Evolutionary conservation across 2,329 filamentous ascomycete species (phyloP).

Genomic region (Pseudogymnoascus sp.): DNA sequence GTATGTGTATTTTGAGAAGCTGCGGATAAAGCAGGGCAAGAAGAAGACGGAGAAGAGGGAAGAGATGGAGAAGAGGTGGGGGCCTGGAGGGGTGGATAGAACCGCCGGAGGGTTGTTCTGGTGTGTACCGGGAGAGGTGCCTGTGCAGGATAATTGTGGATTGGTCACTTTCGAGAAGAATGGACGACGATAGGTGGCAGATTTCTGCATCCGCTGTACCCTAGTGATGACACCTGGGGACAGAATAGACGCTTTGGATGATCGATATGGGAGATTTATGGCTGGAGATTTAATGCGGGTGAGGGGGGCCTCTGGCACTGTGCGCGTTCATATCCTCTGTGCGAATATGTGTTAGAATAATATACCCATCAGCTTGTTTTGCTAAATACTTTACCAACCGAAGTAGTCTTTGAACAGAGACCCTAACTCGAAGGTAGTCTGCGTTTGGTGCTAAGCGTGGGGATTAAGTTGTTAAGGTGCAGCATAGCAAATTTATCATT

Average conservation of each 20-base stretch:
- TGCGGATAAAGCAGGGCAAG: constrained; percentile 42
- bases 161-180: not conserved
- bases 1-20: constrained; percentile 53
- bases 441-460: constrained; percentile 5
- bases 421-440: not conserved
- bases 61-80: constrained; percentile 39
- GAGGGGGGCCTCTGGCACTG: not conserved
- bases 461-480: not conserved
- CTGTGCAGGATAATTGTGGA: not conserved
- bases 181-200: not conserved
- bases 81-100: not conserved
- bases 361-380: constrained; percentile 7
- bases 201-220: not conserved
- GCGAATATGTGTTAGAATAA: not conserved
- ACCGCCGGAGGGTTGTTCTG: not conserved
- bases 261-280: not conserved
- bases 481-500: not conserved
- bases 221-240: constrained; percentile 1
- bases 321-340: constrained; percentile 5
- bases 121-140: not conserved
- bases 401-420: not conserved
- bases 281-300: not conserved
- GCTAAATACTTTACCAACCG: constrained; percentile 3
- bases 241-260: not conserved
- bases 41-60: constrained; percentile 41